A percentile compares a stretch with the other conserved stretches of the same genome.
These are phyloP conservation scores for Nicotiana paniculata DNA, from an alignment of 257 asterid genomes.

Conservation along the genomic window DNA sequence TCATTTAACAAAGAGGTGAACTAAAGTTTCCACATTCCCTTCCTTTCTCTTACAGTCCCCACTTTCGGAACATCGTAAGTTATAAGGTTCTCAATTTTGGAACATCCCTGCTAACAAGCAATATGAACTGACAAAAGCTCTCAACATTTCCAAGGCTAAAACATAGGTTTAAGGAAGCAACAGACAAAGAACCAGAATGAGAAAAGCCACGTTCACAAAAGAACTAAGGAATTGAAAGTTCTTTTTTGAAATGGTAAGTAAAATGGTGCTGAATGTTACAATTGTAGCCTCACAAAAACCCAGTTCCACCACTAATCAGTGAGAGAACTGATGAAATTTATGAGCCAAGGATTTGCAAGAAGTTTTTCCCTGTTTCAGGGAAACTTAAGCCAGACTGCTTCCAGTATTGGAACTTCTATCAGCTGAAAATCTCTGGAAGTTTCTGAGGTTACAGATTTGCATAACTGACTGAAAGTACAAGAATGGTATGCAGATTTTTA, in stretches of 20 bases:
- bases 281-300: too few species aligned
- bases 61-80: neutral
- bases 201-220: neutral
- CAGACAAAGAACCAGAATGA: neutral
- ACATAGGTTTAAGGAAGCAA: neutral
- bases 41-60: neutral
- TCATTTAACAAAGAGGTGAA: neutral
- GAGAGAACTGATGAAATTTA: too few species aligned
- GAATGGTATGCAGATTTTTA: constrained; percentile 16
- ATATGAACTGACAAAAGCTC: neutral
- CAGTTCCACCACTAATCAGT: too few species aligned
- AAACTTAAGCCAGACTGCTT: neutral
- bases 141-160: neutral
- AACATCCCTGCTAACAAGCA: neutral
- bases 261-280: too few species aligned
- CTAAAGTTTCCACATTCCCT: neutral
- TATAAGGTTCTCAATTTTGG: neutral
- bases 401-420: neutral
- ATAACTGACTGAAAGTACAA: neutral
- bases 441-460: neutral
- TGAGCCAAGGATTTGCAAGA: neutral
- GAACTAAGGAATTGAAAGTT: neutral
- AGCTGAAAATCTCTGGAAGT: neutral
- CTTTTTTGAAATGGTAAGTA: too few species aligned
- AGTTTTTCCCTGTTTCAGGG: neutral